These are phyloP conservation scores for Pisolithus thermaeus DNA, from an alignment of 1,284 basidiomycete genomes.

Conservation along the genomic window DNA sequence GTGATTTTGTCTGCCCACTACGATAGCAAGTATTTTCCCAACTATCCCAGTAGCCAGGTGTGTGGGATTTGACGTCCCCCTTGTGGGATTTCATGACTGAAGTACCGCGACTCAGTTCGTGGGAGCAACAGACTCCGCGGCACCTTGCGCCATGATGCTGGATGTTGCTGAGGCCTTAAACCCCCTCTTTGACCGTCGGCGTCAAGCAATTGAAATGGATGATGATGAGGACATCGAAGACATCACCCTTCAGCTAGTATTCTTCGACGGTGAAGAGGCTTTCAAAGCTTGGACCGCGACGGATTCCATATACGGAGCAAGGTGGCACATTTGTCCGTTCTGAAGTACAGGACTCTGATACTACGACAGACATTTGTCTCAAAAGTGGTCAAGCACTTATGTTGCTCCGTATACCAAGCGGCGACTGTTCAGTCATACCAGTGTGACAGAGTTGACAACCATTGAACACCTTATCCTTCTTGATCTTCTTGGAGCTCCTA, in stretches of 20 bases:
- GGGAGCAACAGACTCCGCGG: slow-evolving; percentile 96
- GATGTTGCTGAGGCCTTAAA: slow-evolving; percentile 81
- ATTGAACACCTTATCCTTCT: slow-evolving; percentile 89
- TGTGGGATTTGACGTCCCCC: slow-evolving; percentile 13
- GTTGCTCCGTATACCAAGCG: slow-evolving; percentile 56
- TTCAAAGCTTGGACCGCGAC: slow-evolving; percentile 85
- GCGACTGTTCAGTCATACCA: slow-evolving; percentile 45
- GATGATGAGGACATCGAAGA: slow-evolving; percentile 75
- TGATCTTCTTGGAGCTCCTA: slow-evolving; percentile 77
- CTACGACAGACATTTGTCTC: slow-evolving; percentile 68
- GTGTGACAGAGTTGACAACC: slow-evolving; percentile 61
- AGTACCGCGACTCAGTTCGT: slow-evolving; percentile 61
- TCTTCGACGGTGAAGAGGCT: slow-evolving; percentile 98
- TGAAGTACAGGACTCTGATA: slow-evolving; percentile 1
- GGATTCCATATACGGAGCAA: slow-evolving; percentile 93
- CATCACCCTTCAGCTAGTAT: slow-evolving; percentile 90
- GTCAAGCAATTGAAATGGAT: slow-evolving; percentile 48
- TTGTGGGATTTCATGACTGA: neutral
- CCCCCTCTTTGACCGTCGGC: slow-evolving; percentile 62
- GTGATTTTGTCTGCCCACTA: slow-evolving; percentile 92
- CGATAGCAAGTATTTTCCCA: slow-evolving; percentile 88
- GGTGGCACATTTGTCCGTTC: slow-evolving; percentile 39
- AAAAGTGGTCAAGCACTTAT: slow-evolving; percentile 74
- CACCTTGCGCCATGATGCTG: slow-evolving; percentile 90
- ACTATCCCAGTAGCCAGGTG: slow-evolving; percentile 69